Evolutionary conservation across 495 filamentous ascomycete species (phyloP), one percentile per base, ranked within the genome.

Genomic region (Aspergillus haitiensis): DNA sequence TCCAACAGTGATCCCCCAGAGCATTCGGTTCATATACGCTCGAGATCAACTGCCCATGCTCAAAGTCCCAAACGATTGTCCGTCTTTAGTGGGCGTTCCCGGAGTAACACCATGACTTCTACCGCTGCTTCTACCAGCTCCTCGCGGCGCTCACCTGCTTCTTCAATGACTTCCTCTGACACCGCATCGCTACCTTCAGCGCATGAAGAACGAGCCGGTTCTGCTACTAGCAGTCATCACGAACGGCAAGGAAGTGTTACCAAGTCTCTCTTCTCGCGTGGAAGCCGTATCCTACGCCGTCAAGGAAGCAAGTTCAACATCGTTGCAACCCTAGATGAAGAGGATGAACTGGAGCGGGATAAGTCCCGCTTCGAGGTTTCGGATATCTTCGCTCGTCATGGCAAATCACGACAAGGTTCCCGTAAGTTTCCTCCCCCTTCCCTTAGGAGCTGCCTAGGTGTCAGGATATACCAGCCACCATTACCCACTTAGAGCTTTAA

Each of bases 281-380:
- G 79, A 3, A 81, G 80, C 40, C 79, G 78, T n/a, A 77, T 83
- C 36, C 68, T 83, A 21, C 78, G 75, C 21, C 76, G 80, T 36
- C 77, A 81, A 58, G 79, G 80, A 1, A 83, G 80, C 64, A 81
- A 79, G 53, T 73, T 79, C 61, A 78, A 78, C 46, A 74, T 83
- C 55, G 72, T 75, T 58, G 76, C 76, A 50, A 75, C 75, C 13
- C 62, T 79, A 63, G 72, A 78, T 52, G 76, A 80, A 67, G 79
- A 75, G 27, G 72, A 79, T 27, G 75, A 82, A 52, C 59, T 60
- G 18, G 72, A 72, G 49, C 75, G 70, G 27, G 68, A 67, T 10
- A 75, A 68, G 59, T 53, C 71, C 36, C 68, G 72, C 10, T 65
- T 71, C 33, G 77, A 78, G 37, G 72, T 72, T 45, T 50, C 65